Conservation (phyloP, 768 basidiomycete species). For the Termitomyces sp. region DNA sequence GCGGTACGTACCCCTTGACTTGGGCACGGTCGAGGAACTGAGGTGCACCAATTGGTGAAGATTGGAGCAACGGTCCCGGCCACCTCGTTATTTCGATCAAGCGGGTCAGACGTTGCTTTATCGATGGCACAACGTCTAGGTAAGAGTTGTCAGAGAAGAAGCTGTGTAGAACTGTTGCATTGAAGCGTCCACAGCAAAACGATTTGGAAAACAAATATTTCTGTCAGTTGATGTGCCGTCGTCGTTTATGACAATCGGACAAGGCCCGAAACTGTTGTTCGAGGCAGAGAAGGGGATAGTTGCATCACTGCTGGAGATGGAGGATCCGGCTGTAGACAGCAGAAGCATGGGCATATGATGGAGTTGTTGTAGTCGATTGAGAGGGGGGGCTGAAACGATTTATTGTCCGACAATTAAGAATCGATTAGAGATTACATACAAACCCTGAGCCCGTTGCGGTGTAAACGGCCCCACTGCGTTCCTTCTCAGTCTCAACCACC, state of each 20-base stretch:
- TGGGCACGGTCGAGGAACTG: conserved; percentile 8
- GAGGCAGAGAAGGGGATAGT: conserved; percentile 62
- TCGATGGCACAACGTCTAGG: conserved; percentile 80
- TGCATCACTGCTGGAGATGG: conserved; percentile 33
- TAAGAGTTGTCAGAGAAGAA: conserved; percentile 28
- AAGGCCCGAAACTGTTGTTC: conserved; percentile 42
- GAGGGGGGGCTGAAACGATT: conserved; percentile 12
- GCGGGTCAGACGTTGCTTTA: conserved; percentile 56
- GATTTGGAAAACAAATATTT: conserved; percentile 66
- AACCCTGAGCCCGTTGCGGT: conserved; percentile 17
- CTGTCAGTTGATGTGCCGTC: conserved; percentile 57
- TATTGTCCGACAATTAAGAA: conserved; percentile 12
- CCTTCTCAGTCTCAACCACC: conserved; percentile 6
- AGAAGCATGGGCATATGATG: neutral
- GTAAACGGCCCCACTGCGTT: conserved; percentile 12
- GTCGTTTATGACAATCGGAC: conserved; percentile 38
- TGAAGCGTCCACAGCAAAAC: conserved; percentile 43
- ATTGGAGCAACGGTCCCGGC: conserved; percentile 37
- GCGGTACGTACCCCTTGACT: conserved; percentile 23
- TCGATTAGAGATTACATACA: conserved; percentile 17
- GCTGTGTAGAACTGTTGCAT: conserved; percentile 10
- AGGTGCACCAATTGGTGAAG: conserved; percentile 17
- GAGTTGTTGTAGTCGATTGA: conserved; percentile 1
- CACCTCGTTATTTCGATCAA: conserved; percentile 61
- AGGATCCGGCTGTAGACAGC: neutral